A percentile compares a stretch with the other conserved stretches of the same genome.
Conservation (phyloP, 805 yeast species). For the Cyberlindnera maclurae region DNA sequence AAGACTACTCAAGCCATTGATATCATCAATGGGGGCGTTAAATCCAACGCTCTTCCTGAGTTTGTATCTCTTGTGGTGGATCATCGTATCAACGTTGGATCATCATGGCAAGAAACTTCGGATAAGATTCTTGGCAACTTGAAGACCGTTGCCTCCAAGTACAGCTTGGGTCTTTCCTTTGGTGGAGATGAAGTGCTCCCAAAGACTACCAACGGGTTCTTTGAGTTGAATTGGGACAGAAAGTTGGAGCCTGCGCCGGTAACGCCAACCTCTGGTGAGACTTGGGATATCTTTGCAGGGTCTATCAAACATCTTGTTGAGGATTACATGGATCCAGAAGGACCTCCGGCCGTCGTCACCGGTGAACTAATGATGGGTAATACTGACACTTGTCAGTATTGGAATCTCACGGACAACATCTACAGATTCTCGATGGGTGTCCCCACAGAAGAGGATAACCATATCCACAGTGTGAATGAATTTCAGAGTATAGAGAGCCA, state of each 20-base stretch:
- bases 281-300: conserved; percentile 55
- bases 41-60: conserved; percentile 63
- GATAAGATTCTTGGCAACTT: conserved; percentile 29
- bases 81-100: conserved; percentile 48
- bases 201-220: conserved; percentile 30
- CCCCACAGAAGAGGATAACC: conserved; percentile 20
- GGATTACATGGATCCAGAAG: conserved; percentile 44
- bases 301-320: conserved; percentile 52
- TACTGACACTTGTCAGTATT: conserved; percentile 63
- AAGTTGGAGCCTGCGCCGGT: conserved; percentile 45
- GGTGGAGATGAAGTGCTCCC: conserved; percentile 2
- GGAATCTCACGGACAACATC: conserved; percentile 54
- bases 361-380: conserved; percentile 63
- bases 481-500: conserved; percentile 43
- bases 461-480: conserved; percentile 55
- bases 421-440: conserved; percentile 36
- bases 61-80: conserved; percentile 40
- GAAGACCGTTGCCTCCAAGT: conserved; percentile 32
- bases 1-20: conserved; percentile 38
- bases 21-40: conserved; percentile 54
- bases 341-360: conserved; percentile 40
- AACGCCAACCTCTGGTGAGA: conserved; percentile 37
- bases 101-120: conserved; percentile 25
- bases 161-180: conserved; percentile 23
- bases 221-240: conserved; percentile 27